Base-by-base conservation (phyloP, 1,139 yeast species). In the Hyphopichia buzzinii region DNA sequence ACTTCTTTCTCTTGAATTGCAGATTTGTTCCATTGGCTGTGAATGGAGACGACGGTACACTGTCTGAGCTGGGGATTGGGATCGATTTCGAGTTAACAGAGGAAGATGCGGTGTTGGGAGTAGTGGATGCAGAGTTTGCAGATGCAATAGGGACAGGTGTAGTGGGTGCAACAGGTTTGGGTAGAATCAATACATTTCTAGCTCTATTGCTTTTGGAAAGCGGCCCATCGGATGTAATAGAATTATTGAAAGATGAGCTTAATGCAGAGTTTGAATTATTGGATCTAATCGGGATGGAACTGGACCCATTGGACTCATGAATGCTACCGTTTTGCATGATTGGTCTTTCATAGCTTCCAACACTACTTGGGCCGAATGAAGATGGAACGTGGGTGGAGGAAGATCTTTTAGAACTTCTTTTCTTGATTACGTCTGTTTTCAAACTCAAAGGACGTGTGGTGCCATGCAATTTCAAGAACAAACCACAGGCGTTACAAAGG, bases 351-450 rank as follows among this genome's bases (percentile, higher is more conserved):
- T 22, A n/a, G 12, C 14, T 13, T 5, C 14, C 14, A 6, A 13
- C 14, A 11, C 12, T 25, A 11, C 14, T 25, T 5, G 27, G 13
- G 14, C 14, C 14, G 10, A 25, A 25, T 6, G 27, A 25, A 25
- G 8, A 5, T n/a, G n/a, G n/a, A n/a, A n/a, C n/a, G n/a, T n/a
- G n/a, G n/a, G n/a, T n/a, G 14, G 6, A 5, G 10, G 6, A 6
- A n/a, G 27, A 25, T 19, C 34, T 26, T 26, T 26, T 32, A 8
- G 34, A 32, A 15, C 34, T 32, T 53, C 97, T 74, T 40, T 92
- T 83, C 62, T 88, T 87, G 52, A 90, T 90, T 11, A 89, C 89
- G 61, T 89, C 96, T 3, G 96, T 88, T 58, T 90, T 90, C 47
- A 90, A 66, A 29, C 92, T 63, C 35, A 75, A 62, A 5, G 81